A percentile compares a stretch with the other conserved stretches of the same genome.
These are phyloP conservation scores for Debaryomyces sp. DNA, from an alignment of 1,139 yeast genomes.

Conservation along the genomic window DNA sequence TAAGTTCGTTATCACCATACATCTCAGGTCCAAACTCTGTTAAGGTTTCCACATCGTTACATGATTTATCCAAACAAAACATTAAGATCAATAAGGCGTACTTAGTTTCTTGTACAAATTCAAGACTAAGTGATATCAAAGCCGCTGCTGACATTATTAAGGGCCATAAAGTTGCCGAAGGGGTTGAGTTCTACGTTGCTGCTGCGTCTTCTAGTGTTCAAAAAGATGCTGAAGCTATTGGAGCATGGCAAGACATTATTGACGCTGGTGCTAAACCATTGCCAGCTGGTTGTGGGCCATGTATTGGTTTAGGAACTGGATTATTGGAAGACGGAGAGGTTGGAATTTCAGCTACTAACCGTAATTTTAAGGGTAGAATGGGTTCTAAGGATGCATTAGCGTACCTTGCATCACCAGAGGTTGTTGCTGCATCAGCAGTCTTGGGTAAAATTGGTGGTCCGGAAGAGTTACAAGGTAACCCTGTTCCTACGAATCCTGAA, in stretches of 20 bases:
- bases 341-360: constrained; percentile 96
- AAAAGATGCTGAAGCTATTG: constrained; percentile 83
- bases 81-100: constrained; percentile 90
- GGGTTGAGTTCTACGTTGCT: constrained; percentile 94
- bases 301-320: constrained; percentile 97
- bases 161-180: constrained; percentile 80
- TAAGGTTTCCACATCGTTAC: constrained; percentile 78
- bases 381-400: constrained; percentile 97
- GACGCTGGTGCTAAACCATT: constrained; percentile 94
- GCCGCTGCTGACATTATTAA: constrained; percentile 90
- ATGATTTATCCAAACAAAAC: constrained; percentile 71
- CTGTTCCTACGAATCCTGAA: constrained; percentile 49
- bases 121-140: constrained; percentile 86
- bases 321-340: constrained; percentile 92
- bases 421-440: constrained; percentile 96
- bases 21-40: constrained; percentile 98
- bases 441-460: constrained; percentile 93
- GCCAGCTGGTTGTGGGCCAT: constrained; percentile 99
- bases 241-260: constrained; percentile 88
- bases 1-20: constrained; percentile 84
- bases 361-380: constrained; percentile 99
- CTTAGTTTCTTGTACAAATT: constrained; percentile 96
- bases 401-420: constrained; percentile 94
- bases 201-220: constrained; percentile 96
- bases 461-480: constrained; percentile 69